Conservation (phyloP, 73 alveolate species). For the Tetrahymena malaccensis region DNA sequence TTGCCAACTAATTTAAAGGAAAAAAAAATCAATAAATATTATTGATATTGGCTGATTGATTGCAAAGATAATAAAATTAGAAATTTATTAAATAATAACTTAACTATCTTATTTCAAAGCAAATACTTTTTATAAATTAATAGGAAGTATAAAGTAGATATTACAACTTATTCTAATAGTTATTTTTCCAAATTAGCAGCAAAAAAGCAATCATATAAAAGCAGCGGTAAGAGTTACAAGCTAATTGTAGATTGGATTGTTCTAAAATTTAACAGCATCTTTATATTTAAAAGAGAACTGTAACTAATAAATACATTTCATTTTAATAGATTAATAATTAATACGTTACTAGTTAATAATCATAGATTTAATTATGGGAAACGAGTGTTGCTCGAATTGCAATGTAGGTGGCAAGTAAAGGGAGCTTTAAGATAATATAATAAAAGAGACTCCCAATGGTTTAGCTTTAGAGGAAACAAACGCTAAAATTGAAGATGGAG, state of each 20-base stretch:
- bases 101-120: not conserved
- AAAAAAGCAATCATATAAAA: not conserved
- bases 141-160: not conserved
- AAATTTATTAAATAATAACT: too few species aligned
- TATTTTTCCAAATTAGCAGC: not conserved
- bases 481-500: not conserved
- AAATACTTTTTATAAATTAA: not conserved
- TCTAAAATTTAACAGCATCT: too few species aligned
- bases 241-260: too few species aligned
- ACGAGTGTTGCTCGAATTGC: not conserved
- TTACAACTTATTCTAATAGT: not conserved
- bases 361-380: not conserved
- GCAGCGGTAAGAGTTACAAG: not conserved
- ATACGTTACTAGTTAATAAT: not conserved
- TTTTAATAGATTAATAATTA: not conserved
- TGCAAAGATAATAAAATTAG: not conserved
- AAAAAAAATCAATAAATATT: not conserved
- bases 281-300: not conserved
- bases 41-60: too few species aligned
- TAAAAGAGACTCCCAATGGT: not conserved
- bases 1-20: not conserved
- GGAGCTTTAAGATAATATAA: not conserved
- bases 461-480: not conserved
- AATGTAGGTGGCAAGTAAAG: not conserved
- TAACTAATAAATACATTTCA: too few species aligned